Evolutionary conservation across 176 grass and related monocot genomes (phyloP).

Genomic region (Oryza coarctata): DNA sequence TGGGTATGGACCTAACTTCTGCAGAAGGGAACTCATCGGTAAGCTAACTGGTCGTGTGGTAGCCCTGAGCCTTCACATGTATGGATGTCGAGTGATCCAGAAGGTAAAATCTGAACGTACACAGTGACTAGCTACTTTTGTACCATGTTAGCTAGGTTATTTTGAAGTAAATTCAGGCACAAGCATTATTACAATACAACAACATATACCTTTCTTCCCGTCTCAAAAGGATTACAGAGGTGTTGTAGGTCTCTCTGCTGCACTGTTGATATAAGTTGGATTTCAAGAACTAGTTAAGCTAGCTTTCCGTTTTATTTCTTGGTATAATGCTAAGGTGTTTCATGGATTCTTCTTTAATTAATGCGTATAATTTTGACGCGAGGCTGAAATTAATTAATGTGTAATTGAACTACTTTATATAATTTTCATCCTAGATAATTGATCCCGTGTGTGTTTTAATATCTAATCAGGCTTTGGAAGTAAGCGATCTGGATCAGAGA

Average conservation of each 20-base stretch:
- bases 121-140: not conserved
- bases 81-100: constrained; percentile 51
- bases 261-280: not conserved
- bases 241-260: not conserved
- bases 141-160: not conserved
- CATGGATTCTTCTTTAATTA: not conserved
- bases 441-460: not conserved
- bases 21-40: constrained; percentile 39
- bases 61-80: constrained; percentile 38
- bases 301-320: too few species aligned
- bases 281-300: not conserved
- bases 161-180: not conserved
- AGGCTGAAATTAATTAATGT: too few species aligned
- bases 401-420: not conserved
- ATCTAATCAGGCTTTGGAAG: constrained; percentile 50
- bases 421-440: not conserved
- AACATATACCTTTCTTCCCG: too few species aligned
- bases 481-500: constrained; percentile 40
- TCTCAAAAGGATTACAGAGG: not conserved
- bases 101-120: constrained; percentile 40
- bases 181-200: too few species aligned
- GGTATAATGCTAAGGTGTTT: not conserved
- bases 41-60: constrained; percentile 40
- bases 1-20: constrained; percentile 43
- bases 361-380: too few species aligned